Evolutionary conservation across 305 asterid genomes (phyloP), one percentile per base, ranked within the genome.

Genomic region (Stenogyne calaminthoides): DNA sequence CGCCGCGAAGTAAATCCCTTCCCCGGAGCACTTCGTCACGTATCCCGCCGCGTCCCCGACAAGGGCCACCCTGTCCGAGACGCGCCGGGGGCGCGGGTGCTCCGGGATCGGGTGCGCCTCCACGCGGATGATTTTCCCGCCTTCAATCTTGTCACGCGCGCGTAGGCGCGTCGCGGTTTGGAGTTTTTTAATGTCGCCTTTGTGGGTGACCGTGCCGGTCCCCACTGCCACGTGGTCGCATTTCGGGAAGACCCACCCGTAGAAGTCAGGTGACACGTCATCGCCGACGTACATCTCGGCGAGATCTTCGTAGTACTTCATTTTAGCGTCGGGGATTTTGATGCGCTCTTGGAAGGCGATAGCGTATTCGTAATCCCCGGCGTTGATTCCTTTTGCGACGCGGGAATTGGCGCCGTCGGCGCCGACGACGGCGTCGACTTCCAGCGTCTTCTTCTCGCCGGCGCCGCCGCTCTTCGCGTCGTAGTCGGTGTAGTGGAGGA

Each of bases 41-140:
- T 91, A 94, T 7, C 97, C 99, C 0, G 99, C 99, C 7, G 99
- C 99, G 79, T 94, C 97, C 0, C 99, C 97, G 1, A 94, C 96
- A 4, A 94, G 81, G 1, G 99, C 96, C 9, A 91, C 97, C 56
- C 99, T 63, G 37, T 86, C 97, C 6, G 78, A 82, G 1, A 94
- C 81, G 3, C 97, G 82, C 71, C 73, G 60, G 1, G 98, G 97
- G 47, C 98, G 85, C 0, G 97, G 99, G 81, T 94, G 97, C 70
- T 94, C 97, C 4, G 97, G 97, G 67, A 94, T 91, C 0, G 99
- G 99, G 54, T 94, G 99, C 1, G 99, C 99, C 68, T 94, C 99
- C 6, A 94, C 99, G 7, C 97, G 88, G 81, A 94, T 94, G 77
- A 91, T 94, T 37, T 83, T 88, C 0, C 96, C 97, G 0, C 97